Conservation (phyloP, 345 rosid genomes). For the thale cress (Arabidopsis thaliana) region TAIR10.1 NC_003076.8:9452001-9452500, state of each 20-base stretch:
- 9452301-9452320: background rate
- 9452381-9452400: slow-evolving; percentile 88
- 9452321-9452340: slow-evolving; percentile 13
- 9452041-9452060: slow-evolving; percentile 15
- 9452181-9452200: background rate
- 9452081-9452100: background rate
- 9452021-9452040: slow-evolving; percentile 4
- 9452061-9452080: too few relatives aligned
- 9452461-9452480: slow-evolving; percentile 83
- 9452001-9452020: background rate
- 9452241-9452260: slow-evolving; percentile 2
- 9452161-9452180: slow-evolving; percentile 5
- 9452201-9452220: slow-evolving; percentile 15
- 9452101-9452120: background rate
- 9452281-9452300: background rate
- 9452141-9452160: slow-evolving; percentile 11
- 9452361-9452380: slow-evolving; percentile 9
- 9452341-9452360: slow-evolving; percentile 23
- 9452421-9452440: slow-evolving; percentile 96
- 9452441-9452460: slow-evolving; percentile 95
- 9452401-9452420: slow-evolving; percentile 94
- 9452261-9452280: background rate
- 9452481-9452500: slow-evolving; percentile 67
- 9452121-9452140: too few relatives aligned
- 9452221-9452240: background rate